Conservation (phyloP, 140 eudicot species). For the Oenanthe javanica region DNA sequence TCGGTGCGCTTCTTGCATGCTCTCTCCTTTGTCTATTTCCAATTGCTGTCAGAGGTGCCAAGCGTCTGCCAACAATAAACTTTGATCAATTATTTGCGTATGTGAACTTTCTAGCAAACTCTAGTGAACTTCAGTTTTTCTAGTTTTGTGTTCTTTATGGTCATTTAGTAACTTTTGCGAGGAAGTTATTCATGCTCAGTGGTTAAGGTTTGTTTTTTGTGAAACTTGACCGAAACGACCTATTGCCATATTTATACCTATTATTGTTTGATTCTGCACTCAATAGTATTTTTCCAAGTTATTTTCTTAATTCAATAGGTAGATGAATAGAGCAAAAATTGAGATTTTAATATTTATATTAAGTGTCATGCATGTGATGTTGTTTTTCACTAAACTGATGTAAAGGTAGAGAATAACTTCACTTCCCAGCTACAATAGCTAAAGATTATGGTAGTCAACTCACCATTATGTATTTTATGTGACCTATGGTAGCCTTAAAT, state of each 20-base stretch:
- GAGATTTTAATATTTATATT: not conserved
- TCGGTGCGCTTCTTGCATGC: constrained; percentile 81
- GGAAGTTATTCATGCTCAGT: not conserved
- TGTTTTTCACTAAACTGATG: not conserved
- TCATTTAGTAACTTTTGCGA: not conserved
- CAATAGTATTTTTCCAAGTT: not conserved
- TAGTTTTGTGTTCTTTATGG: constrained; percentile 4
- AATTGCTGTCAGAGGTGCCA: constrained; percentile 54
- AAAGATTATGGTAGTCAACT: not conserved
- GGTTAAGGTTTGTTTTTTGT: not conserved
- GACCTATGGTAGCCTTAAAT: not conserved
- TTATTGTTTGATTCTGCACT: not conserved
- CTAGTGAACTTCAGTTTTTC: not conserved
- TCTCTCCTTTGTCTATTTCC: constrained; percentile 90
- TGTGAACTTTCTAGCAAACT: constrained; percentile 23
- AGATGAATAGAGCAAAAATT: not conserved
- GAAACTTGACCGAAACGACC: not conserved
- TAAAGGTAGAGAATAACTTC: not conserved
- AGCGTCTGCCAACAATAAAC: constrained; percentile 73
- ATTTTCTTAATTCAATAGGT: not conserved
- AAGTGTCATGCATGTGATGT: not conserved
- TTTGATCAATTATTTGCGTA: constrained; percentile 86
- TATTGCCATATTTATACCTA: not conserved
- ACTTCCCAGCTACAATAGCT: not conserved
- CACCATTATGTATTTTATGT: not conserved